phyloP scores from a whole-genome alignment of 2,329 filamentous ascomycete genomes.

The Xylariaceae sp. region DNA sequence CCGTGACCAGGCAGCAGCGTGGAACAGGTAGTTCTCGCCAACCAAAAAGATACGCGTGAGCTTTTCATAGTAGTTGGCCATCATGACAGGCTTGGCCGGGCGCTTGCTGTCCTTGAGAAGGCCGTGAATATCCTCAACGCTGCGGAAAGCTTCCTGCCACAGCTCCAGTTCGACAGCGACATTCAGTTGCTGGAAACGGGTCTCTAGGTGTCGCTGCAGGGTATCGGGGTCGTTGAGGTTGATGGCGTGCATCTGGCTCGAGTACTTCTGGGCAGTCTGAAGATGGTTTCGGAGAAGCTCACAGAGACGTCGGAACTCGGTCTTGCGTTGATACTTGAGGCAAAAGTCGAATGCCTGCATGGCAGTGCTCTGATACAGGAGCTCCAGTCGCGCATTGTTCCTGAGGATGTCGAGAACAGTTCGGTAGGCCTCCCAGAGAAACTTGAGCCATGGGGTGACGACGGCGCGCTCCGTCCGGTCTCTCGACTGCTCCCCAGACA shows the following conservation, averaged over 20 bases:
- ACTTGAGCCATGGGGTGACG: conserved; percentile 98
- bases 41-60: conserved; percentile 97
- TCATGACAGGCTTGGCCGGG: conserved; percentile 97
- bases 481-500: conserved; percentile 94
- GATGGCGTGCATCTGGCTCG: conserved; percentile 97
- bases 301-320: conserved; percentile 96
- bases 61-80: conserved; percentile 99
- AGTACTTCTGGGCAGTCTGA: conserved; percentile 98
- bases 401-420: conserved; percentile 97
- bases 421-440: conserved; percentile 98
- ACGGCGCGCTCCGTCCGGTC: conserved; percentile 97
- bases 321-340: conserved; percentile 96
- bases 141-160: conserved; percentile 99
- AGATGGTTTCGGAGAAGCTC: conserved; percentile 98
- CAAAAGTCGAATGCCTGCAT: conserved; percentile 99
- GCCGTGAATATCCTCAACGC: conserved; percentile 97
- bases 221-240: conserved; percentile 97
- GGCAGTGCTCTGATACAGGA: conserved; percentile 97
- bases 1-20: conserved; percentile 92
- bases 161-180: conserved; percentile 96
- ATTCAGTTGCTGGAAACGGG: conserved; percentile 96
- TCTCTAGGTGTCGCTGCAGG: conserved; percentile 93
- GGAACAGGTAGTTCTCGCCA: conserved; percentile 98
- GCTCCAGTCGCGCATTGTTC: conserved; percentile 95
- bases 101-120: conserved; percentile 96